Evolutionary conservation across 306 rosid species (phyloP).

Genomic region (Vicia villosa): DNA sequence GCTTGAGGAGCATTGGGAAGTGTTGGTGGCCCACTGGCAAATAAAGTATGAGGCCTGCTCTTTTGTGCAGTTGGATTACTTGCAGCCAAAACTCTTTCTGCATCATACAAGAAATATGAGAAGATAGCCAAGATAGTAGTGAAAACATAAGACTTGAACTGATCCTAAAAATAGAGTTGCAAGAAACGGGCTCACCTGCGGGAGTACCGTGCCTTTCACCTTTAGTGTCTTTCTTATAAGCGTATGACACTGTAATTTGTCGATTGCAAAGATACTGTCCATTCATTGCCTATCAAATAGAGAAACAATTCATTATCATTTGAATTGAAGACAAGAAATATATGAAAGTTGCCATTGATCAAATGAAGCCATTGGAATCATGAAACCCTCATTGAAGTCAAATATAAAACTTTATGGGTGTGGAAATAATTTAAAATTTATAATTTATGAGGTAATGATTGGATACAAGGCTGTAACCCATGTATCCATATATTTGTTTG

Average conservation of each 20-base stretch:
- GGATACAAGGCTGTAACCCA: background rate
- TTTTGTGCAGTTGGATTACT: conserved; percentile 82
- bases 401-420: background rate
- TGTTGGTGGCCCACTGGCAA: conserved; percentile 94
- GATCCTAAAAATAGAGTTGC: background rate
- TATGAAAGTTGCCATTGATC: background rate
- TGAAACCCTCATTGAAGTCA: background rate
- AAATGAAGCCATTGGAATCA: background rate
- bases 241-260: conserved; percentile 96
- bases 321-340: background rate
- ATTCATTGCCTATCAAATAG: conserved; percentile 75
- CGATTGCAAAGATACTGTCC: conserved; percentile 99
- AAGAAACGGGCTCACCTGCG: conserved; percentile 64
- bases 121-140: conserved; percentile 5
- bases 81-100: conserved; percentile 98
- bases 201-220: conserved; percentile 99
- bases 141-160: background rate
- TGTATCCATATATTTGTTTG: background rate
- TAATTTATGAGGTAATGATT: conserved; percentile 1
- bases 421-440: no score
- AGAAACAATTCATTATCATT: conserved; percentile 19
- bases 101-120: conserved; percentile 31
- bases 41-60: conserved; percentile 94
- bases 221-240: conserved; percentile 96
- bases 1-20: conserved; percentile 68